A percentile compares a stretch with the other conserved stretches of the same genome.
phyloP scores from a whole-genome alignment of 331 rosid genomes.

The Malus hybrid region DNA sequence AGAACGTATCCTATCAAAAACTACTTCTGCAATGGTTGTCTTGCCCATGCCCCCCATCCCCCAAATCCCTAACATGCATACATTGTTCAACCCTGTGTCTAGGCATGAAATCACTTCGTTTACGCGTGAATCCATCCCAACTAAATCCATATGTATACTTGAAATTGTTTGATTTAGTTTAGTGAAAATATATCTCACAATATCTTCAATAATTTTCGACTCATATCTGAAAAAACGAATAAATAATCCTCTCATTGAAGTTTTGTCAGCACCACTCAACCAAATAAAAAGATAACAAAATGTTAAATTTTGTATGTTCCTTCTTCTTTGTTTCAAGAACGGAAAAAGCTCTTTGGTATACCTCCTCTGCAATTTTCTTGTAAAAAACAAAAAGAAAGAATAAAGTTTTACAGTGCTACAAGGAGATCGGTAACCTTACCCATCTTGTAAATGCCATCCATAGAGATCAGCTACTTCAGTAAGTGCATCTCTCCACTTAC shows the following conservation, averaged over 20 bases:
- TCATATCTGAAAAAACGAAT: background rate
- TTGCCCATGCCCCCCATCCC: constrained; percentile 23
- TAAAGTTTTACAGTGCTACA: background rate
- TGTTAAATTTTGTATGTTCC: background rate
- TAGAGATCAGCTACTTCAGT: background rate
- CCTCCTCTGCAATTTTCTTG: no score
- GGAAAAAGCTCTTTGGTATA: no score
- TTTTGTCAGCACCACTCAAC: background rate
- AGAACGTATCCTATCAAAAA: constrained; percentile 4
- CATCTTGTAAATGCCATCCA: constrained; percentile 5
- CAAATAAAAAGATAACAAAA: background rate
- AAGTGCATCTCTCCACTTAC: background rate
- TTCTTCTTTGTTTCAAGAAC: background rate
- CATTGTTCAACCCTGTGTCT: background rate
- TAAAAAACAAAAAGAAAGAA: background rate
- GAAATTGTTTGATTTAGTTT: background rate
- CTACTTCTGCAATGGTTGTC: constrained; percentile 8
- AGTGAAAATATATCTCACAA: background rate
- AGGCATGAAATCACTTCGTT: background rate
- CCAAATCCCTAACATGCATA: constrained; percentile 12
- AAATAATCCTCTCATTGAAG: background rate
- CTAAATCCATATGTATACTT: background rate
- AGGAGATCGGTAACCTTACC: background rate
- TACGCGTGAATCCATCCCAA: constrained; percentile 1
- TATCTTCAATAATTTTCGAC: no score